Evolutionary conservation across 768 basidiomycete species (phyloP), one percentile per base, ranked within the genome.

Genomic region (Phanerochaete carnosa): DNA sequence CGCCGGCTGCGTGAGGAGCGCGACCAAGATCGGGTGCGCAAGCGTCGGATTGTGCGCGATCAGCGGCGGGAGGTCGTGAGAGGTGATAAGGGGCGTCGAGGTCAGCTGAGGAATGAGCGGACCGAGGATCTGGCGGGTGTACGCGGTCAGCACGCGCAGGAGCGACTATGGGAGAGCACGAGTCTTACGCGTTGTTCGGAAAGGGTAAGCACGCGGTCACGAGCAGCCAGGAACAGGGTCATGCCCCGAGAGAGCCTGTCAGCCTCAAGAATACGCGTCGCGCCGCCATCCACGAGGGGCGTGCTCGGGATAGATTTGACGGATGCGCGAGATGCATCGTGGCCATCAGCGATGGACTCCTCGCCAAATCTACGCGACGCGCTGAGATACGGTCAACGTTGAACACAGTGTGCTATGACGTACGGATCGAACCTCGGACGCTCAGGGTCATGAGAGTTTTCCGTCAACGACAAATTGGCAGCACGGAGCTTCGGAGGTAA

Each of bases 401-500:
- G 23, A 37, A 11, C 35, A 65, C 47, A 52, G 57, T 62, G 46
- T 32, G 22, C 29, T 53, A 46, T 25, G 60, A 25, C 68, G 35
- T 58, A 69, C 68, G 55, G 63, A 35, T 69, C 67, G 35, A 62
- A 64, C 30, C 57, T 62, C 5, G 62, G 45, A 22, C 45, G 58
- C 45, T 57, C 62, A 25, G 55, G 30, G n/a, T 47, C 60, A 6
- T 30, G 45, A 15, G 26, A 67, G 68, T 85, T 82, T 63, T 88
- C 86, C 63, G 88, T 86, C 69, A 91, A 76, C 68, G 79, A 76
- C 74, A 92, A 76, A 76, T 91, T 86, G 67, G 80, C 80, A 45
- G 89, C 86, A 76, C 87, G 80, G 67, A 92, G 79, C 74, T 89
- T 87, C 62, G 89, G 83, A 30, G 89, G 89, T 54, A 91, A 77